Evolutionary conservation across 2,329 filamentous ascomycete species (phyloP).

Genomic region (Botrytis galanthina): DNA sequence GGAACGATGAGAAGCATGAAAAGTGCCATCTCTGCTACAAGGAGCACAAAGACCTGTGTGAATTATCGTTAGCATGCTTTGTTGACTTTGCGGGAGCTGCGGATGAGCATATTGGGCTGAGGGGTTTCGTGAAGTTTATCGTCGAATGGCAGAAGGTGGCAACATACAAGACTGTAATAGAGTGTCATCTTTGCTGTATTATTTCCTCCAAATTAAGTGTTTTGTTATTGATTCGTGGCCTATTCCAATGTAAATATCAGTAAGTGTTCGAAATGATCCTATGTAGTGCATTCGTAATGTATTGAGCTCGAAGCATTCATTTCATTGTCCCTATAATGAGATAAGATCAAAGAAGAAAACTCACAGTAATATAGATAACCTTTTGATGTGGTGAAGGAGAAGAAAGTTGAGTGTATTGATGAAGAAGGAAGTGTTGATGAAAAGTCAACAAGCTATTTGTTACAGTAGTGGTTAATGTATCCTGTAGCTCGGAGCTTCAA

Average conservation of each 20-base stretch:
- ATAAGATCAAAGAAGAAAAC: background rate
- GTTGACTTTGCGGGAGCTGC: slow-evolving; percentile 1
- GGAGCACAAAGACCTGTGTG: slow-evolving; percentile 72
- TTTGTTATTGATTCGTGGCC: slow-evolving; percentile 28
- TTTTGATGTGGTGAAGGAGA: background rate
- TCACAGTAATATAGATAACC: slow-evolving; percentile 3
- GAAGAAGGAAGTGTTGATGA: background rate
- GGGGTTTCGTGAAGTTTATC: background rate
- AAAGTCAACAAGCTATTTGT: slow-evolving; percentile 16
- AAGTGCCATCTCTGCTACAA: slow-evolving; percentile 79
- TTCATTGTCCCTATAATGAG: background rate
- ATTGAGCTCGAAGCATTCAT: background rate
- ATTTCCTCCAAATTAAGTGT: slow-evolving; percentile 19
- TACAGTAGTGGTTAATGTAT: slow-evolving; percentile 14
- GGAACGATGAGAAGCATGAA: slow-evolving; percentile 81
- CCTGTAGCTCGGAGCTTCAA: slow-evolving; percentile 24
- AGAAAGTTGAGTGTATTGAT: background rate
- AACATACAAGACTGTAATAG: slow-evolving; percentile 50
- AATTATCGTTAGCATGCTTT: slow-evolving; percentile 24
- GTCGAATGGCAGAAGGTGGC: background rate
- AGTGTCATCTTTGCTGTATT: slow-evolving; percentile 46
- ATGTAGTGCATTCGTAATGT: background rate
- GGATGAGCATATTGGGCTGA: background rate
- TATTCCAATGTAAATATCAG: slow-evolving; percentile 21
- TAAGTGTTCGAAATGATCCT: background rate